Conservation (phyloP, 2,329 filamentous ascomycete genomes). For the Claviceps paspali region DNA sequence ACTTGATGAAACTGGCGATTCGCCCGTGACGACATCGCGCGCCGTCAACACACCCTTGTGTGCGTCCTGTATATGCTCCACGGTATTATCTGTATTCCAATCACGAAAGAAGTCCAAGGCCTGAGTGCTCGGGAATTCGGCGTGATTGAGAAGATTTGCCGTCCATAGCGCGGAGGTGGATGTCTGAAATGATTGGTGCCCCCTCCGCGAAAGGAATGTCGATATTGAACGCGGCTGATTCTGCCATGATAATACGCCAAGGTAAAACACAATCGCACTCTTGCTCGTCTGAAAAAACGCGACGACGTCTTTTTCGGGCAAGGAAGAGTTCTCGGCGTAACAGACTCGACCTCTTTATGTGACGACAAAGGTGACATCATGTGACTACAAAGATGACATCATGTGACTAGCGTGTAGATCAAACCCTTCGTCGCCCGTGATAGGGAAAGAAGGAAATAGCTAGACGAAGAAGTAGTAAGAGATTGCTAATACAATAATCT, state of each 20-base stretch:
- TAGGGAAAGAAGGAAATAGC: no score
- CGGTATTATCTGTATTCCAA: conserved; percentile 17
- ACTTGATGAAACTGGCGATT: conserved; percentile 21
- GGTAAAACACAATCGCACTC: background rate
- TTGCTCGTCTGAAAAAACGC: background rate
- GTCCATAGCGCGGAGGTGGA: conserved; percentile 25
- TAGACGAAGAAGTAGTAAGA: no score
- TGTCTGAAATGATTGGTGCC: conserved; percentile 12
- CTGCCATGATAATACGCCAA: conserved; percentile 1
- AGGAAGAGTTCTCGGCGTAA: no score
- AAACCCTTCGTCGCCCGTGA: no score
- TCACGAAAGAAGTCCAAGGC: conserved; percentile 14
- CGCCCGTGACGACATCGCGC: conserved; percentile 13
- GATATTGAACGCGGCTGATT: conserved; percentile 10
- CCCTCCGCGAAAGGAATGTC: conserved; percentile 12
- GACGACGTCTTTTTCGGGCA: background rate
- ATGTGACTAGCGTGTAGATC: background rate
- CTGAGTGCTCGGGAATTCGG: conserved; percentile 22
- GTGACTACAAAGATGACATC: background rate
- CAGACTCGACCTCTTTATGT: no score
- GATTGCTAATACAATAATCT: no score
- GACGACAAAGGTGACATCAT: background rate
- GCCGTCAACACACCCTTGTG: conserved; percentile 20
- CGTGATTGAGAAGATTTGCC: conserved; percentile 23
- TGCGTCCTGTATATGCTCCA: conserved; percentile 13